Evolutionary conservation across 2,329 filamentous ascomycete species (phyloP), one percentile per base, ranked within the genome.

Genomic region (Aspergillus novofumigatus): DNA sequence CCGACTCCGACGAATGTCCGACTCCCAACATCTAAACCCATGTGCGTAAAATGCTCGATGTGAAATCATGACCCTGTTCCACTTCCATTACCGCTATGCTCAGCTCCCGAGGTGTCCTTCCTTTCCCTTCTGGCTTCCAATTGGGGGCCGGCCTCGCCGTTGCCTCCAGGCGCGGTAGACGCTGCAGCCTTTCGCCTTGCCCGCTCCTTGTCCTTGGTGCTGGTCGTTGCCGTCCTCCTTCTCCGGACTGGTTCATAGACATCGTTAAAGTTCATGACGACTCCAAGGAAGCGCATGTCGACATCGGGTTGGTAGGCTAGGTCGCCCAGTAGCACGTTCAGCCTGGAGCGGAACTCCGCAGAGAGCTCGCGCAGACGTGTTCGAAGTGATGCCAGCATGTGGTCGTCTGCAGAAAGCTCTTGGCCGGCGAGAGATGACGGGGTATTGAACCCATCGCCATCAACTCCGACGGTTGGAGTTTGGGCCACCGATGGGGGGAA

Each of bases 231-330:
- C 44, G 70, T 67, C 41, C 71, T 68, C 57, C 82, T 77, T 75
- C 86, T 86, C 71, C 87, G 83, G 67, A 87, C 84, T 14, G 91
- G 90, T 74, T 90, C 85, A 74, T 97, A 97, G 26, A 96, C 90
- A 72, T 97, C 93, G 75, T 99, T 99, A 76, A 97, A 99, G 76
- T 97, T 99, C 91, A 99, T 97, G 44, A 94, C 90, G 49, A 97
- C 92, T 42, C 91, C 94, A 63, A 99, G 77, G 80, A 97, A 97
- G 54, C 93, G 83, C 86, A 99, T 91, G 73, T 99, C 94, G 52
- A 92, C 87, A 72, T 99, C 94, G 0, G 92, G 88, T 75, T 97
- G 93, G 75, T 95, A 93, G 8, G 91, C 89, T 61, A 99, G 75
- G 72, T 99, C 95, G 14, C 94, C 92, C 3, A 99, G 79, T 54